Base-by-base conservation (phyloP, 805 yeast species). In the Metschnikowia koreensis region DNA sequence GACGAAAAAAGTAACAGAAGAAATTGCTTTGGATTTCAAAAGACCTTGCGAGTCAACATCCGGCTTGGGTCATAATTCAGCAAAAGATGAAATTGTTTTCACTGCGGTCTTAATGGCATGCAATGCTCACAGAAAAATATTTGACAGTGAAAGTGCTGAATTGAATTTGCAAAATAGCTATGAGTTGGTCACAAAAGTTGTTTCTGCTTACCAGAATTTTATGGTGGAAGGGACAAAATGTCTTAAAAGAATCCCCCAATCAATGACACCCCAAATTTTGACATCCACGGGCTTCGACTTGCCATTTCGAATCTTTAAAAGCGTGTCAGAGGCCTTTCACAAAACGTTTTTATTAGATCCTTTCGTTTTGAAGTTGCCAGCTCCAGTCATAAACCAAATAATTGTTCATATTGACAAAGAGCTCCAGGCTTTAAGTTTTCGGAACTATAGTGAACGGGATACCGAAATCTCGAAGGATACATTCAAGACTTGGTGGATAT, bases 401-500 rank as follows among this genome's bases (percentile, higher is more conserved):
- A n/a, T 44, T n/a, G 26, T 40, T 4, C 27, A 44, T 26, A 22
- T 44, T 26, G 40, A 48, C 8, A 40, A 39, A 16, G 46, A 27
- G 38, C 31, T 49, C 27, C 52, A 49, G 17, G 38, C 34, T n/a
- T 34, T 29, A 7, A 49, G 48, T 12, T 36, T 49, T 22, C 37
- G 26, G 28, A 48, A 40, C 6, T 49, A 44, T 28, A 38, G 48
- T 3, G 39, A 44, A 6, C 44, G 52, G 7, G 45, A 44, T 13
- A 37, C 41, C 2, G 42, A 40, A 13, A 26, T 49, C 2, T 44
- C 52, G 5, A 37, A 31, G 11, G 48, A 49, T 9, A 49, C 43
- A 9, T 49, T 49, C 45, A 49, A 44, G 41, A 31, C 48, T 1
- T 44, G 52, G 52, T 49, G 48, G 52, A 38, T 44, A 22, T 22